phyloP scores from a whole-genome alignment of 2,329 filamentous ascomycete genomes.

The Fusarium brevicatenulatum region DNA sequence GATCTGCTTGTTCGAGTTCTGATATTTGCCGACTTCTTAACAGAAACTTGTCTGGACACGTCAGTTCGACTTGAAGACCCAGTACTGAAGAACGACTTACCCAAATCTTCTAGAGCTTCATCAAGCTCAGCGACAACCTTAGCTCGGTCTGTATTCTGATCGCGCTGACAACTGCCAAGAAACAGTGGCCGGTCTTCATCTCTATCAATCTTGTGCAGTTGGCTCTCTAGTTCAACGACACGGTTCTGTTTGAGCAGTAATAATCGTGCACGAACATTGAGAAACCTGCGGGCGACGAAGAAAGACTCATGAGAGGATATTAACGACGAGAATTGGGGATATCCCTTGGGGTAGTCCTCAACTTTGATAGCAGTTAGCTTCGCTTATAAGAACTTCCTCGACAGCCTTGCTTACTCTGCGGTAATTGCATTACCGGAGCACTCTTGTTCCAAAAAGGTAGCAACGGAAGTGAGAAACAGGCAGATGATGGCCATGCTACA shows the following conservation, averaged over 20 bases:
- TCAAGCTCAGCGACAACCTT: not conserved
- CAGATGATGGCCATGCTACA: not conserved
- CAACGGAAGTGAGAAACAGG: not conserved
- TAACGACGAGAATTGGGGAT: not conserved
- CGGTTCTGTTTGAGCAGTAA: not conserved
- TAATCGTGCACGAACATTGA: accelerated
- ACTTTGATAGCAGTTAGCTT: not conserved
- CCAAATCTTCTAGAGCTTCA: not conserved
- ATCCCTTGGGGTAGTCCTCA: not conserved
- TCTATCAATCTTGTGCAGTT: not conserved
- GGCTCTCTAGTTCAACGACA: not conserved
- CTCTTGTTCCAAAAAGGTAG: not conserved
- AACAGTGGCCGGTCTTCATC: not conserved
- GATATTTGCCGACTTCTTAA: not conserved
- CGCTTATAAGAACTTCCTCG: accelerated
- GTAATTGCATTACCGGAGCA: not conserved
- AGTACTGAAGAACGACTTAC: too few species aligned
- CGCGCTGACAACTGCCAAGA: not conserved
- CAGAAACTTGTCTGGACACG: not conserved
- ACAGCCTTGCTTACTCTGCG: not conserved
- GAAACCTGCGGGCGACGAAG: not conserved
- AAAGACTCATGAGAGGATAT: not conserved
- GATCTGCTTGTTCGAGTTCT: not conserved
- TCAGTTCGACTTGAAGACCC: not conserved
- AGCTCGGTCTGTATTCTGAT: not conserved